Percentiles rank a stretch among this genome's conserved stretches.
Evolutionary conservation across 345 rosid species (phyloP).

Genomic region (Syzygium jambos): DNA sequence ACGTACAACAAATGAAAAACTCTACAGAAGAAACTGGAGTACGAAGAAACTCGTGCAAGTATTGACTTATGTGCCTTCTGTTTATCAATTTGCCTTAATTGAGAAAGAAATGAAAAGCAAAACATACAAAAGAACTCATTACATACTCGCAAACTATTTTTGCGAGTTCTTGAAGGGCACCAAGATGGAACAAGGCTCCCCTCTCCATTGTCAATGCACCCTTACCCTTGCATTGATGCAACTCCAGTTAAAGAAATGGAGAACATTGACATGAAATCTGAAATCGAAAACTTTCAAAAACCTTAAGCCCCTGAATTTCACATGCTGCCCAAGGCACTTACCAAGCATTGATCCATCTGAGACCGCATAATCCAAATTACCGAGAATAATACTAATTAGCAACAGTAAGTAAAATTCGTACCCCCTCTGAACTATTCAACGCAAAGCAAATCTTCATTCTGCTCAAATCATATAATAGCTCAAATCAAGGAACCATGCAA

Average conservation of each 20-base stretch:
- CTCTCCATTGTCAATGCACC: not conserved
- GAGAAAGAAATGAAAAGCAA: not conserved
- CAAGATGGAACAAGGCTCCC: not conserved
- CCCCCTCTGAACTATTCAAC: not conserved
- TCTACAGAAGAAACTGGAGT: not conserved
- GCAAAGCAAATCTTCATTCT: not conserved
- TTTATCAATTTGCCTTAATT: not conserved
- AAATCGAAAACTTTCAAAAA: not conserved
- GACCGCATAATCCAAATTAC: not conserved
- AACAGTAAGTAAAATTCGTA: not conserved
- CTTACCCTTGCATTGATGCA: not conserved
- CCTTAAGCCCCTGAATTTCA: not conserved
- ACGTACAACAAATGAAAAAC: not conserved
- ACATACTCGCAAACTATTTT: not conserved
- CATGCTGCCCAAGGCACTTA: not conserved
- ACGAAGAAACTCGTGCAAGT: not conserved
- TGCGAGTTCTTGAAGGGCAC: not conserved
- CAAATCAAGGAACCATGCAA: not conserved
- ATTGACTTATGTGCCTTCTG: not conserved
- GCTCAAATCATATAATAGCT: not conserved
- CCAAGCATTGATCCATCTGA: not conserved
- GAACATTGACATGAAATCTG: not conserved
- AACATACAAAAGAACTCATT: not conserved
- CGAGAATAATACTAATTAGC: not conserved
- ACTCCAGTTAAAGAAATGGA: not conserved